A percentile compares a stretch with the other conserved stretches of the same genome.
Evolutionary conservation across 495 filamentous ascomycete genomes (phyloP).

Genomic region (Lentithecium fluviatile): DNA sequence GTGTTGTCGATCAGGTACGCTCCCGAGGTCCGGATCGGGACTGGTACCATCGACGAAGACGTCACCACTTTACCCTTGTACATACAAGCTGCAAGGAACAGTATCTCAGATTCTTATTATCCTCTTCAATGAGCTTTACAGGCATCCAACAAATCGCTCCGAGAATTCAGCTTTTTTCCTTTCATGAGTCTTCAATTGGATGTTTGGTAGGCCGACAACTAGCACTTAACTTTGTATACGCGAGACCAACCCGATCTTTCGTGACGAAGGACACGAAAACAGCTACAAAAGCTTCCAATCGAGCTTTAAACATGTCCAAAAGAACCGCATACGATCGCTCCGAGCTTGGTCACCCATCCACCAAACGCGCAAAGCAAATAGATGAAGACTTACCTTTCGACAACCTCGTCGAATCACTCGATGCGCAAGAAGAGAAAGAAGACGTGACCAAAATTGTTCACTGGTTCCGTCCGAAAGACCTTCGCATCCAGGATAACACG

Average conservation of each 20-base stretch:
- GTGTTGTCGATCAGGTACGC: too few relatives aligned
- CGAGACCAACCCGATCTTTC: neutral
- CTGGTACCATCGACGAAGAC: too few relatives aligned
- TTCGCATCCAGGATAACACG: slow-evolving; percentile 49
- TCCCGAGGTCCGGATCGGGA: too few relatives aligned
- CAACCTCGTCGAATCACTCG: slow-evolving; percentile 35
- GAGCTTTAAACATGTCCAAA: slow-evolving; percentile 18
- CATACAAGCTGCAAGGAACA: neutral
- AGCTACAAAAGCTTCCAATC: neutral
- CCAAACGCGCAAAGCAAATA: slow-evolving; percentile 49
- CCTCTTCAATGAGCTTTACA: too few relatives aligned
- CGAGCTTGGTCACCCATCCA: slow-evolving; percentile 44
- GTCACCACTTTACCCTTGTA: neutral
- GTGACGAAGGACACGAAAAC: neutral
- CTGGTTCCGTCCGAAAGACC: slow-evolving; percentile 48
- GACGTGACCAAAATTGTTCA: slow-evolving; percentile 40
- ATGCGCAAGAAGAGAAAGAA: slow-evolving; percentile 33
- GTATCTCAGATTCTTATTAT: too few relatives aligned
- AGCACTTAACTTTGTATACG: too few relatives aligned
- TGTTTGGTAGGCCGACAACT: too few relatives aligned
- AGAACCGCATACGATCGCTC: slow-evolving; percentile 11
- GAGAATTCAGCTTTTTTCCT: too few relatives aligned
- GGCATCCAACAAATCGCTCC: neutral
- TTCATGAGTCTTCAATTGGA: too few relatives aligned
- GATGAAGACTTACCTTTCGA: slow-evolving; percentile 42